Evolutionary conservation across 2,329 filamentous ascomycete species (phyloP).

Genomic region (Pezicula rhizophila): DNA sequence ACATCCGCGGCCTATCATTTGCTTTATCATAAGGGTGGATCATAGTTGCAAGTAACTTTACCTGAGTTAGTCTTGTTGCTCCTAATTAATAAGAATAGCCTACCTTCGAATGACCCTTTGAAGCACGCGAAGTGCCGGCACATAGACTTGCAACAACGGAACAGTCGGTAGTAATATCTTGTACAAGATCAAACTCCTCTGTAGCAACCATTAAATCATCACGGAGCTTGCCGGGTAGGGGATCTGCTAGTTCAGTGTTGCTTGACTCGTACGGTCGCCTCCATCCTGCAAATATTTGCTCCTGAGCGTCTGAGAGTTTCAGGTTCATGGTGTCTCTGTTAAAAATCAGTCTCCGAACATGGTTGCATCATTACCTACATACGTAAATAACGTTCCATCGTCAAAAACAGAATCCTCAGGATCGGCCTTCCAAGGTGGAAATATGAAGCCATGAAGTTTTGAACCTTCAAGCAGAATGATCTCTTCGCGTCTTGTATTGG

Average conservation of each 20-base stretch:
- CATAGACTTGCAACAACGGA: slow-evolving; percentile 95
- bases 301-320: slow-evolving; percentile 68
- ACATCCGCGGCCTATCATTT: slow-evolving; percentile 53
- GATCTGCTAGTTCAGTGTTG: no score
- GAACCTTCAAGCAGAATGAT: slow-evolving; percentile 73
- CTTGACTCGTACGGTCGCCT: slow-evolving; percentile 63
- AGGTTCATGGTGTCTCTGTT: slow-evolving; percentile 63
- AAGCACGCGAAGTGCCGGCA: slow-evolving; percentile 65
- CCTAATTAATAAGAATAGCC: slow-evolving; percentile 12
- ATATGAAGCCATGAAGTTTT: slow-evolving; percentile 73
- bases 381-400: slow-evolving; percentile 53
- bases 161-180: slow-evolving; percentile 93
- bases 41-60: slow-evolving; percentile 61
- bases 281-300: slow-evolving; percentile 76
- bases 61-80: slow-evolving; percentile 3
- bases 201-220: slow-evolving; percentile 48
- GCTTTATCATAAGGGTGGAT: slow-evolving; percentile 69
- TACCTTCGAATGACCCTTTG: slow-evolving; percentile 65
- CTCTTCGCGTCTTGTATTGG: slow-evolving; percentile 64
- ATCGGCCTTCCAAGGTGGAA: slow-evolving; percentile 74
- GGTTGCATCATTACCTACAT: slow-evolving; percentile 28
- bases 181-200: slow-evolving; percentile 72
- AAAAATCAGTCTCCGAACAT: slow-evolving; percentile 16
- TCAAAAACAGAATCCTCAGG: slow-evolving; percentile 59
- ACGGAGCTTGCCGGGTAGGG: slow-evolving; percentile 19